Percentiles rank a stretch among this genome's conserved stretches.
Evolutionary conservation across 805 yeast genomes (phyloP).

Genomic region (Cyberlindnera suaveolens): DNA sequence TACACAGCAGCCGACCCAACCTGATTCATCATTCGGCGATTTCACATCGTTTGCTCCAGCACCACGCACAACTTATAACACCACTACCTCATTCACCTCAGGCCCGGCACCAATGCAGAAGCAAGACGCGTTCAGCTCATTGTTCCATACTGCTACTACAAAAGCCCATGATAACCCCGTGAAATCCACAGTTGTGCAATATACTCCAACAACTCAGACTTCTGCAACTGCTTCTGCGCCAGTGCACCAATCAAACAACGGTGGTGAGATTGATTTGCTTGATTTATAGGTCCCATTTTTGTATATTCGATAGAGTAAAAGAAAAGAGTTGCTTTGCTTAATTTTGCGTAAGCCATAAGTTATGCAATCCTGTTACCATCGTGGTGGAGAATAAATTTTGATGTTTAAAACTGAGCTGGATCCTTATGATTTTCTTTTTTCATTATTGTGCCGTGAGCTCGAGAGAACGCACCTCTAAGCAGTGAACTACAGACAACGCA

Average conservation of each 20-base stretch:
- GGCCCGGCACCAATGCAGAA: conserved; percentile 35
- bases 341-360: too few species aligned
- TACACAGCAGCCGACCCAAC: conserved; percentile 10
- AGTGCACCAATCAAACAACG: conserved; percentile 9
- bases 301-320: too few species aligned
- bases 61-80: conserved; percentile 8
- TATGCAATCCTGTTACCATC: too few species aligned
- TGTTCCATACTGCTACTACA: conserved; percentile 61
- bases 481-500: too few species aligned
- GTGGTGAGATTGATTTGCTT: conserved; percentile 14
- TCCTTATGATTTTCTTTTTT: too few species aligned
- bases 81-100: conserved; percentile 20
- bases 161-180: conserved; percentile 15
- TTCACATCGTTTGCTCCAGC: conserved; percentile 18
- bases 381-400: too few species aligned
- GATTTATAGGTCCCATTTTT: conserved; percentile 3
- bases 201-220: conserved; percentile 2
- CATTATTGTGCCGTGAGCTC: too few species aligned
- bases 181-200: conserved; percentile 2
- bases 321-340: too few species aligned
- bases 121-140: conserved; percentile 67
- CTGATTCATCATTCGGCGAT: conserved; percentile 16
- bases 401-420: too few species aligned
- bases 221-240: conserved; percentile 1
- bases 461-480: too few species aligned